Conservation (phyloP, 305 asterid genomes). For the Rubia peregrina region DNA sequence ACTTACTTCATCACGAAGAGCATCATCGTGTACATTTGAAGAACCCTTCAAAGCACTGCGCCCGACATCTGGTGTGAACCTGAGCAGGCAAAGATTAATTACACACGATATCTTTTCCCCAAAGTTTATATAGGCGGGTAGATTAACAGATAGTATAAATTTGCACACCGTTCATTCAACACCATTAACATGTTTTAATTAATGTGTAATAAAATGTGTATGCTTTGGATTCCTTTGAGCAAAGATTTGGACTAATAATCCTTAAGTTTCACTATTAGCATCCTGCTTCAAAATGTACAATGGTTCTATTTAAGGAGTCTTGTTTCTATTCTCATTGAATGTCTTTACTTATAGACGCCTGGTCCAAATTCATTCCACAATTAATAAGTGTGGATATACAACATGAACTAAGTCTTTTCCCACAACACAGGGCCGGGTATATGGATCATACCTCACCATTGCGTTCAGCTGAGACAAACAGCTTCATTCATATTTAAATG, state of each 20-base stretch:
- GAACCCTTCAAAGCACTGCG: slow-evolving; percentile 53
- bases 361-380: background rate
- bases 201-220: background rate
- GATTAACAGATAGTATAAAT: background rate
- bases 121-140: background rate
- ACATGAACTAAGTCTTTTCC: background rate
- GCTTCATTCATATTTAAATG: no score
- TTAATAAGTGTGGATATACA: background rate
- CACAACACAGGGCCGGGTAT: background rate
- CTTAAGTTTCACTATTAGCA: background rate
- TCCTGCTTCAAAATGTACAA: background rate
- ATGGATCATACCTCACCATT: background rate
- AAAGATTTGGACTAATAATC: background rate
- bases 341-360: background rate
- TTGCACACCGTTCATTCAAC: background rate
- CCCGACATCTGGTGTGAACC: slow-evolving; percentile 63
- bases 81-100: slow-evolving; percentile 15
- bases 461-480: background rate
- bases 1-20: slow-evolving; percentile 94
- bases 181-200: background rate
- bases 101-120: background rate
- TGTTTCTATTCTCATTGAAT: background rate
- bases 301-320: background rate
- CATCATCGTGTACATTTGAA: slow-evolving; percentile 70
- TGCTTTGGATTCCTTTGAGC: background rate